These are phyloP conservation scores for Tetracentron sinense DNA, from an alignment of 164 flowering plant species.

Conservation along the genomic window DNA sequence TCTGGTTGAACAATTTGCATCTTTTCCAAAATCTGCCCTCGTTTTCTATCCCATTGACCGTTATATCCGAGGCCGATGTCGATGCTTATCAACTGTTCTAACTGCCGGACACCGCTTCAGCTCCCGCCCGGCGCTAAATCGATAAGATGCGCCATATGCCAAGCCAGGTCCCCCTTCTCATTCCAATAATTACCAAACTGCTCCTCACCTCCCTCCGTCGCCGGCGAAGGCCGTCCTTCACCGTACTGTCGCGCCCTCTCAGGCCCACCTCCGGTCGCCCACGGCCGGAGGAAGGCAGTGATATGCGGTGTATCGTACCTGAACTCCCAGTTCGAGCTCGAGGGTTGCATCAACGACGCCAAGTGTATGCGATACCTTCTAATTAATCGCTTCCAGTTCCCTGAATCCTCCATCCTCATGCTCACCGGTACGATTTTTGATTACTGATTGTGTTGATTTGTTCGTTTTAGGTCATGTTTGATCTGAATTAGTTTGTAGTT, in stretches of 20 bases:
- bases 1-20: too few relatives aligned
- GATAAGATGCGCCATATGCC: slow-evolving; percentile 55
- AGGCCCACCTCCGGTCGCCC: slow-evolving; percentile 36
- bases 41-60: too few relatives aligned
- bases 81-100: slow-evolving; percentile 49
- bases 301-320: slow-evolving; percentile 66
- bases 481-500: too few relatives aligned
- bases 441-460: neutral
- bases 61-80: too few relatives aligned
- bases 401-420: slow-evolving; percentile 50
- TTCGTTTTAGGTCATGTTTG: neutral
- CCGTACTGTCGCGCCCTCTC: slow-evolving; percentile 38
- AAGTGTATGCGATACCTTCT: slow-evolving; percentile 60
- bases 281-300: slow-evolving; percentile 71
- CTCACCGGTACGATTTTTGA: slow-evolving; percentile 51
- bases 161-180: slow-evolving; percentile 39
- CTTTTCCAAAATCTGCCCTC: too few relatives aligned
- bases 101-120: slow-evolving; percentile 51
- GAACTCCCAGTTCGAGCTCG: slow-evolving; percentile 50
- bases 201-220: slow-evolving; percentile 17
- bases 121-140: slow-evolving; percentile 57
- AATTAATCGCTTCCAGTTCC: slow-evolving; percentile 43
- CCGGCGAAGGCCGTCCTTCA: slow-evolving; percentile 26
- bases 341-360: slow-evolving; percentile 71
- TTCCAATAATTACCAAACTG: slow-evolving; percentile 6